Conservation (phyloP, 2,329 filamentous ascomycete species). For the Ophiocordyceps robertsii region DNA sequence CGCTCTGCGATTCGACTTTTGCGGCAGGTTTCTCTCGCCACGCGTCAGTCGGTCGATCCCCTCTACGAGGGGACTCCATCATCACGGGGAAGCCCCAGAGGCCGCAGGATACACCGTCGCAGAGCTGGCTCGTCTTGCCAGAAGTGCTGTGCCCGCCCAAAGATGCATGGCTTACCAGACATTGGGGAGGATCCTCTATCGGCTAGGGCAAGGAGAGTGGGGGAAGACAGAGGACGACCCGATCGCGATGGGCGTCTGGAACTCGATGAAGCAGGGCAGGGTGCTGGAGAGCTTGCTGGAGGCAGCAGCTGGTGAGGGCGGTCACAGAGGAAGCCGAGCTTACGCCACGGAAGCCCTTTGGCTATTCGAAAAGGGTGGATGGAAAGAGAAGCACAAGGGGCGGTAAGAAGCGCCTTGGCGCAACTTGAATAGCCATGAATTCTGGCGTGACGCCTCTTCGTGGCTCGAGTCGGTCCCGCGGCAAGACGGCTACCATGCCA, state of each 20-base stretch:
- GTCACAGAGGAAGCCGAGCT: conserved; percentile 66
- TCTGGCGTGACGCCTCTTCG: neutral
- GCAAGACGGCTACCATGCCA: neutral
- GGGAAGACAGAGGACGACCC: conserved; percentile 44
- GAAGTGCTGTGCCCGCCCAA: conserved; percentile 75
- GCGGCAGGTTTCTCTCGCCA: conserved; percentile 67
- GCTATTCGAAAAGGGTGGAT: conserved; percentile 63
- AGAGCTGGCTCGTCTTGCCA: conserved; percentile 68
- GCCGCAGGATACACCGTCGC: conserved; percentile 88
- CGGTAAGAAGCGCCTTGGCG: conserved; percentile 14
- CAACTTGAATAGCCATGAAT: neutral
- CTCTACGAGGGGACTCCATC: conserved; percentile 69
- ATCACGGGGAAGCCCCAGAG: conserved; percentile 85
- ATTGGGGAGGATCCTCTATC: conserved; percentile 70
- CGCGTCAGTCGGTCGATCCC: conserved; percentile 61
- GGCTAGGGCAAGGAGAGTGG: conserved; percentile 62
- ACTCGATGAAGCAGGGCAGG: conserved; percentile 59
- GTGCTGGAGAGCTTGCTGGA: conserved; percentile 66
- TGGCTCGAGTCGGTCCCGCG: neutral
- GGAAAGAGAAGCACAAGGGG: conserved; percentile 50
- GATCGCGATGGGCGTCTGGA: conserved; percentile 72
- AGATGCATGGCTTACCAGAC: conserved; percentile 87
- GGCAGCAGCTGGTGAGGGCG: conserved; percentile 55
- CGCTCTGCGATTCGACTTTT: conserved; percentile 80
- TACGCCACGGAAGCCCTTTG: conserved; percentile 86